Base-by-base conservation (phyloP, 257 asterid genomes). In the Solanum tarapatanum region DNA sequence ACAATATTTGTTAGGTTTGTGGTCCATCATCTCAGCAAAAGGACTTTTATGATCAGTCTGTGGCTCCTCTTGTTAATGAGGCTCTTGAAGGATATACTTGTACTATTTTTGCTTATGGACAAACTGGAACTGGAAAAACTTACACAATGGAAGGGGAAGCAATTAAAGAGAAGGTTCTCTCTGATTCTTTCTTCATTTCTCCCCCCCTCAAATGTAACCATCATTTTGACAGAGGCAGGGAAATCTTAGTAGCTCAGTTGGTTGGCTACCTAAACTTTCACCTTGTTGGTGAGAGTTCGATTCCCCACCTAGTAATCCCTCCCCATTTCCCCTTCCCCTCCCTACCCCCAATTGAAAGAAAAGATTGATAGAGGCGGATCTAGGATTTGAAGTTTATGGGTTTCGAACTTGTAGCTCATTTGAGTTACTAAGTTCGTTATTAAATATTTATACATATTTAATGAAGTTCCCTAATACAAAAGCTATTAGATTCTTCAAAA, bases 101-200 rank as follows among this genome's bases (percentile, higher is more conserved):
- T 91, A 93, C 95, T 26, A 90, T 94, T 36, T 93, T 92, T 80
- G 95, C 95, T n/a, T 90, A 93, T 36, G 94, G 95, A 68, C 95
- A 92, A 86, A 94, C 95, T 3, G 93, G 95, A 82, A 93, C 93
- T 0, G 95, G 95, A 36, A 94, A 93, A 87, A 94, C 95, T 35
- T 93, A 90, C 84, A 91, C 95, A 84, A 94, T 93, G 95, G 97
- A 94, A 88, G 97, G 97, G 83, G 93, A 87, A 86, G 92, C 89
- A 80, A 85, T 91, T 87, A 91, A 89, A 86, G 90, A 94, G 23
- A 90, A 93, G 94, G 94, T 94, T 73, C 82, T 74, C 10, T 45
- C 13, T 16, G 69, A 68, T 24, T 84, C 43, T 35, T 75, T 83
- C 43, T 24, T 66, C 64, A 24, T 19, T 10, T 6, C 4, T 9